Base-by-base conservation (phyloP, 2,329 filamentous ascomycete species). In the Acrodontium crateriforme region DNA sequence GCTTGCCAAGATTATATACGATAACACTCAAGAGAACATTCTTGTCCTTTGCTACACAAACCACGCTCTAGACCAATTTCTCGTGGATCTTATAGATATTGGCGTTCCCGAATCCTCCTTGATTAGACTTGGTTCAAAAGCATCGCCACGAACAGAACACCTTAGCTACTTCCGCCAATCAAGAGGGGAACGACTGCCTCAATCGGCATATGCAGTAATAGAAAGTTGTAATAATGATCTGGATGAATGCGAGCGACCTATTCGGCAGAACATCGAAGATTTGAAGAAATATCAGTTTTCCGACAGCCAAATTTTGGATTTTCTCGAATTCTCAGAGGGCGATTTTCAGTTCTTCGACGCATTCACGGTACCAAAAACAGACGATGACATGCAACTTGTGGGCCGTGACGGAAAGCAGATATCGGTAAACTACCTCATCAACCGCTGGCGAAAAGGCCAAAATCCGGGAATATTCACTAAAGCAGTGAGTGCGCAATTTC, bases 101-200 rank as follows among this genome's bases (percentile, higher is more conserved):
- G 57, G 55, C 0, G 46, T 67, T 3, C 78, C 21, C 6, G 18
- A 24, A 4, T 39, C 50, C 0, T 54, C 64, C 4, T 59, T 78
- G 18, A 62, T 78, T 18, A 69, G 74, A 0, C 66, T 79, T 3
- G 74, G 75, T 0, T 62, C 60, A 1, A 62, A 62, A 16, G 70
- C 63, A 3, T 67, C 39, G 4, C 10, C 25, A 13, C 25, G 70
- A 30, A 73, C 69, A 0, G 57, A 65, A 16, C 39, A 47, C 3
- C 46, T 78, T 0, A 42, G 63, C 10, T 41, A 44, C 0, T 46
- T 60, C 6, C 71, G 67, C 29, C 56, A 36, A 25, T 22, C 10
- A 8, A 9, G 10, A 16, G 19, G 20, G 16, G 3, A 74, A 6
- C 51, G 56, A 1, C 28, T 39, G 0, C 47, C 62, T 4, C 18